phyloP scores from a whole-genome alignment of 169 alveolate genomes.

The Plasmodium blacklocki region DNA sequence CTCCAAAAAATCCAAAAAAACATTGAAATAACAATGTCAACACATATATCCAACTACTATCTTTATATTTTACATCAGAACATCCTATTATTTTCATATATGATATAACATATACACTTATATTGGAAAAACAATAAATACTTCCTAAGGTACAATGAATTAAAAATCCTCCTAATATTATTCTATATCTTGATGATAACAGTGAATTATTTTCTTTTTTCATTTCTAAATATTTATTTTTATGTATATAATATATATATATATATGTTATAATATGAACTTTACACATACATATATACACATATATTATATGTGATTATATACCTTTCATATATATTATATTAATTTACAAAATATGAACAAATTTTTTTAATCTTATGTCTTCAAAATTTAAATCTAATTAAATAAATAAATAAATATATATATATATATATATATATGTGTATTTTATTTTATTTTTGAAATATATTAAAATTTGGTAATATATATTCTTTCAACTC shows the following conservation, averaged over 20 bases:
- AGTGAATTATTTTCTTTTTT: constrained; percentile 26
- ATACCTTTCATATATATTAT: too few species aligned
- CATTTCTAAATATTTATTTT: constrained; percentile 20
- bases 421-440: too few species aligned
- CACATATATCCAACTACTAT: constrained; percentile 75
- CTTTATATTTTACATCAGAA: constrained; percentile 69
- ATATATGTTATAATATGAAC: neutral
- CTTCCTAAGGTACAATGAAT: constrained; percentile 76
- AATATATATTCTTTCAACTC: too few species aligned
- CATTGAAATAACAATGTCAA: constrained; percentile 61
- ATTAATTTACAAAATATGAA: too few species aligned
- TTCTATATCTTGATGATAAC: constrained; percentile 33
- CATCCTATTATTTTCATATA: constrained; percentile 82
- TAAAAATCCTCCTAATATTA: constrained; percentile 72
- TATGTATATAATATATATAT: too few species aligned
- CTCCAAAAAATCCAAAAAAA: constrained; percentile 74
- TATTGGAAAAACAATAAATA: constrained; percentile 78
- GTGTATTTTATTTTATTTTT: too few species aligned
- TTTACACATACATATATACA: neutral
- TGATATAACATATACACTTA: constrained; percentile 80
- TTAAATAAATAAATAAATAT: neutral
- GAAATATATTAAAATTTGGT: too few species aligned
- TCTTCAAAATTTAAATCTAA: too few species aligned
- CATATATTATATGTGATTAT: neutral
- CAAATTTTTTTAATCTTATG: too few species aligned